A percentile compares a stretch with the other conserved stretches of the same genome.
Conservation (phyloP, 306 rosid species). For the Begonia masoniana region DNA sequence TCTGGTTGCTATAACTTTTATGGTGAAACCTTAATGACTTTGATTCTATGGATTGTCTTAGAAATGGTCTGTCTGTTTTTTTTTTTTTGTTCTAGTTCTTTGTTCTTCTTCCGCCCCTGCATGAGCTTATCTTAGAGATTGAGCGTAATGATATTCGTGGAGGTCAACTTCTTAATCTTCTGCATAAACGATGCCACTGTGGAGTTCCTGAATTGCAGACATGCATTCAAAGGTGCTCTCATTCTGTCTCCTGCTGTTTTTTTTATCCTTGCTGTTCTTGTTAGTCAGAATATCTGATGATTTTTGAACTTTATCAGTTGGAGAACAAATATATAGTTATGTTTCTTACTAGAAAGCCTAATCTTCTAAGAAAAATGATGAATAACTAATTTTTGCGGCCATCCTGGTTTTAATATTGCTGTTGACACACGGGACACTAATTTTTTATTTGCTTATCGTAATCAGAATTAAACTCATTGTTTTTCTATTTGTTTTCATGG, state of each 20-base stretch:
- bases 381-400: no score
- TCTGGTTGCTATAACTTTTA: not conserved
- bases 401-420: not conserved
- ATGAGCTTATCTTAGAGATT: constrained; percentile 69
- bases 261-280: not conserved
- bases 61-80: not conserved
- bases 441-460: not conserved
- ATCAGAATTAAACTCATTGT: constrained; percentile 11
- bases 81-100: constrained; percentile 40
- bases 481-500: constrained; percentile 8
- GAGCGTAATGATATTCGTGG: constrained; percentile 79
- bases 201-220: constrained; percentile 97
- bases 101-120: constrained; percentile 72
- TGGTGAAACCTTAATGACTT: not conserved
- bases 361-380: no score
- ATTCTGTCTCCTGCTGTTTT: constrained; percentile 2
- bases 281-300: no score
- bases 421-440: not conserved
- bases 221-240: constrained; percentile 66
- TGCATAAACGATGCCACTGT: constrained; percentile 82
- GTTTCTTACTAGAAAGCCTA: no score
- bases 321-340: no score
- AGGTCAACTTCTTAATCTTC: constrained; percentile 81
- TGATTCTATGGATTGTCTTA: not conserved
- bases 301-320: no score